phyloP scores from a whole-genome alignment of 208 protist genomes.

The Leptomonas pyrrhocoris region DNA sequence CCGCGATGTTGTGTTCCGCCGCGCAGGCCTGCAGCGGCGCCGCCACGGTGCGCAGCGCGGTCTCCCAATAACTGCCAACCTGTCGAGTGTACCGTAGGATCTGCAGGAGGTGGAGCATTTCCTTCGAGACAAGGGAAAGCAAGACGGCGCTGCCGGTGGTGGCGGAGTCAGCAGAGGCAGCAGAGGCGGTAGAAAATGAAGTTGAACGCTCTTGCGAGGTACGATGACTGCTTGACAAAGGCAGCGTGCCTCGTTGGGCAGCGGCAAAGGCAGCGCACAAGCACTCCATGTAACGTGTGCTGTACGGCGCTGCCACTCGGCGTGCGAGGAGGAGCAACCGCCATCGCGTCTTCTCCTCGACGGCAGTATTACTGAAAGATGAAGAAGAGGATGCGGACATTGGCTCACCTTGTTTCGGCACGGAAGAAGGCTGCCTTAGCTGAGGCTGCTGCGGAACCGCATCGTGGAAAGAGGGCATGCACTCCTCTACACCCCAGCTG shows the following conservation, averaged over 20 bases:
- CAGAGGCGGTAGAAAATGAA: background rate
- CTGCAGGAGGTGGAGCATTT: constrained; percentile 53
- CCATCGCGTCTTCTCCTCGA: background rate
- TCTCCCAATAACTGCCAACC: constrained; percentile 50
- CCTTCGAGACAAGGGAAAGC: constrained; percentile 48
- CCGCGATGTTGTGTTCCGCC: too few species aligned
- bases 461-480: background rate
- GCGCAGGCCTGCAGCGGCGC: background rate
- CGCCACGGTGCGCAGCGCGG: constrained; percentile 43
- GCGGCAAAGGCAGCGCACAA: constrained; percentile 29
- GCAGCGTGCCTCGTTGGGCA: constrained; percentile 9
- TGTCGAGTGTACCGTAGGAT: constrained; percentile 21
- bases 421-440: background rate
- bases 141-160: constrained; percentile 40
- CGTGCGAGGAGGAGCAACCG: constrained; percentile 22
- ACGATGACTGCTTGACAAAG: background rate
- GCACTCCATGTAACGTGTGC: constrained; percentile 1
- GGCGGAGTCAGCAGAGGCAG: background rate
- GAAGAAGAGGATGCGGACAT: background rate
- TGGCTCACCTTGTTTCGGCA: background rate
- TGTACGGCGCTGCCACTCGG: constrained; percentile 19
- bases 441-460: background rate
- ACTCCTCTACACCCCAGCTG: constrained; percentile 12
- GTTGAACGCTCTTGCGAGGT: background rate
- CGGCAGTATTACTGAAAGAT: background rate